These are phyloP conservation scores for Sherardia arvensis DNA, from an alignment of 257 asterid genomes.

Conservation along the genomic window DNA sequence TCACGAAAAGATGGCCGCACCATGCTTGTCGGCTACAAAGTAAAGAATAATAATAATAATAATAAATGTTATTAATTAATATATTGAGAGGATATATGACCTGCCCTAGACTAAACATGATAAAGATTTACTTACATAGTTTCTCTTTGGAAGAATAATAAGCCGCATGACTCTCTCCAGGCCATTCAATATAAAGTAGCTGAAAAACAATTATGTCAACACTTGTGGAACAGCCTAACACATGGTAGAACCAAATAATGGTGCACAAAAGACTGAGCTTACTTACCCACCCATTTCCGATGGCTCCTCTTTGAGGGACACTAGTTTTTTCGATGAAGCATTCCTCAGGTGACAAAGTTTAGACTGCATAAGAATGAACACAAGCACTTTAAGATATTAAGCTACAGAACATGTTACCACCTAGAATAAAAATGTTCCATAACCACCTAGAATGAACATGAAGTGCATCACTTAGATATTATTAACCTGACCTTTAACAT, in stretches of 20 bases:
- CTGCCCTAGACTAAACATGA: neutral
- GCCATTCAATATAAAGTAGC: constrained; percentile 93
- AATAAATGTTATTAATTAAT: neutral
- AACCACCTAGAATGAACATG: neutral
- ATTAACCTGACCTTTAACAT: constrained; percentile 66
- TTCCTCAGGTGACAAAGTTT: constrained; percentile 62
- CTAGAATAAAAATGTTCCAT: no score
- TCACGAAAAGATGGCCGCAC: constrained; percentile 84
- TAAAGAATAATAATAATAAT: constrained; percentile 14
- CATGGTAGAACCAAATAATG: constrained; percentile 1
- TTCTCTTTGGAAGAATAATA: constrained; percentile 72
- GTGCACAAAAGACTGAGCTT: constrained; percentile 1
- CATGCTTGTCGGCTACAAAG: constrained; percentile 70
- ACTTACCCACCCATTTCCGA: constrained; percentile 99
- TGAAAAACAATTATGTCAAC: constrained; percentile 9
- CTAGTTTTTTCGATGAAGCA: constrained; percentile 46
- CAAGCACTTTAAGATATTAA: constrained; percentile 2
- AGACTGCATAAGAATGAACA: constrained; percentile 44
- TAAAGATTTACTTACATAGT: constrained; percentile 56
- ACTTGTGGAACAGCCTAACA: neutral
- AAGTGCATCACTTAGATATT: neutral
- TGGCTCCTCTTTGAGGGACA: constrained; percentile 64
- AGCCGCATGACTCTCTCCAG: constrained; percentile 88
- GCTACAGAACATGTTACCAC: constrained; percentile 2
- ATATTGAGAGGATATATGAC: constrained; percentile 2